Evolutionary conservation across 306 rosid genomes (phyloP).

Genomic region (Prunus mira): DNA sequence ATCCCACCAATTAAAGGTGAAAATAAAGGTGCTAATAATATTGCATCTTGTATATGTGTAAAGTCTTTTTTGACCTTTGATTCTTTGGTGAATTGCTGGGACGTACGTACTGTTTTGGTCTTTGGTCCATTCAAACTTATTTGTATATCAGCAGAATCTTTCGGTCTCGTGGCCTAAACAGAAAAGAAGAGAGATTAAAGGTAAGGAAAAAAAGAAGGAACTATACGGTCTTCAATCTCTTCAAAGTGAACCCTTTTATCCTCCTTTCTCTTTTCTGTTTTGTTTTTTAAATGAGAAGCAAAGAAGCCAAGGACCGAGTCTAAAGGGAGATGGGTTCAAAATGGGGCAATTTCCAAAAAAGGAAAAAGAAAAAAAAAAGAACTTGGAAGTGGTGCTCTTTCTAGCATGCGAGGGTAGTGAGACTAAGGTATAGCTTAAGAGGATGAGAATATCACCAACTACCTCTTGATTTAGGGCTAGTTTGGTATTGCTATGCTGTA

Average conservation of each 20-base stretch:
- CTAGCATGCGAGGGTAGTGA: not conserved
- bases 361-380: not conserved
- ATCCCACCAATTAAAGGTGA: conserved; percentile 59
- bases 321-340: conserved; percentile 36
- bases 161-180: conserved; percentile 23
- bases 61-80: conserved; percentile 39
- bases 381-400: conserved; percentile 17
- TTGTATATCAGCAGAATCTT: conserved; percentile 26
- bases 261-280: conserved; percentile 14
- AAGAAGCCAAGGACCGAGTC: conserved; percentile 32
- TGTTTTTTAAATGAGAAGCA: conserved; percentile 14
- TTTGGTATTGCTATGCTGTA: too few species aligned
- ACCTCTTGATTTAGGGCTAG: too few species aligned
- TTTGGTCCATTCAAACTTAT: conserved; percentile 47
- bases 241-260: conserved; percentile 33
- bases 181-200: not conserved
- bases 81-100: conserved; percentile 38
- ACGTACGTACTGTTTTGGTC: conserved; percentile 35
- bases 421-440: too few species aligned
- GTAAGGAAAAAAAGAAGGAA: not conserved
- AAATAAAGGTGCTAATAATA: conserved; percentile 28
- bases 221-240: not conserved
- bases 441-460: too few species aligned
- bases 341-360: conserved; percentile 19
- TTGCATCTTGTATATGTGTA: conserved; percentile 41